These are phyloP conservation scores for Graphium sp. DNA, from an alignment of 2,329 filamentous ascomycete genomes.

Conservation along the genomic window DNA sequence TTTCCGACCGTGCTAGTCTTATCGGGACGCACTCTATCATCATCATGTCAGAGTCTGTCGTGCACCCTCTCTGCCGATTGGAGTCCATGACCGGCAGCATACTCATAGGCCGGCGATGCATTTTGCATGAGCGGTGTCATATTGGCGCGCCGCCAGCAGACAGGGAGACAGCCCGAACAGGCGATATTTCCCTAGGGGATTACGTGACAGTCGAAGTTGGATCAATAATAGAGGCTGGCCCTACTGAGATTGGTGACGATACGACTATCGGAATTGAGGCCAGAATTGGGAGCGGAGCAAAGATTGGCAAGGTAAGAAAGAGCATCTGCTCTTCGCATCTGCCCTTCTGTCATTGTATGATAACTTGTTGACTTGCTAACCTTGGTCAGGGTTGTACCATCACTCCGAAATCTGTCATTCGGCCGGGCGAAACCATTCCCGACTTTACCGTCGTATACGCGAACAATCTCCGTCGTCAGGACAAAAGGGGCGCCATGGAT, in stretches of 20 bases:
- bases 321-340: neutral
- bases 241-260: constrained; percentile 44
- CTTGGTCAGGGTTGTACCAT: constrained; percentile 48
- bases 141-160: constrained; percentile 27
- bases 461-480: constrained; percentile 37
- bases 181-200: constrained; percentile 34
- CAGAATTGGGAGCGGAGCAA: constrained; percentile 40
- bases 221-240: constrained; percentile 42
- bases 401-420: constrained; percentile 43
- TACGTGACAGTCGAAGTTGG: constrained; percentile 46
- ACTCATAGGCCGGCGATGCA: constrained; percentile 63
- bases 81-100: constrained; percentile 67
- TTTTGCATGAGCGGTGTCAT: constrained; percentile 55
- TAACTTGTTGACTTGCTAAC: constrained; percentile 9
- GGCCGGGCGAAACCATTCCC: constrained; percentile 37
- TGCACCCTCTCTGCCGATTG: constrained; percentile 75
- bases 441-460: constrained; percentile 58
- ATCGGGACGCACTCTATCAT: constrained; percentile 63
- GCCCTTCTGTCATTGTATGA: neutral
- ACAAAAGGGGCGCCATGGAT: constrained; percentile 44
- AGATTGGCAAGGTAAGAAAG: constrained; percentile 40
- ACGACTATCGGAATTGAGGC: constrained; percentile 41
- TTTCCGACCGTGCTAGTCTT: constrained; percentile 45
- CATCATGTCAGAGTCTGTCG: constrained; percentile 58
- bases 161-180: constrained; percentile 7